These are phyloP conservation scores for Trametes cinnabarina DNA, from an alignment of 768 basidiomycete species.

Conservation along the genomic window DNA sequence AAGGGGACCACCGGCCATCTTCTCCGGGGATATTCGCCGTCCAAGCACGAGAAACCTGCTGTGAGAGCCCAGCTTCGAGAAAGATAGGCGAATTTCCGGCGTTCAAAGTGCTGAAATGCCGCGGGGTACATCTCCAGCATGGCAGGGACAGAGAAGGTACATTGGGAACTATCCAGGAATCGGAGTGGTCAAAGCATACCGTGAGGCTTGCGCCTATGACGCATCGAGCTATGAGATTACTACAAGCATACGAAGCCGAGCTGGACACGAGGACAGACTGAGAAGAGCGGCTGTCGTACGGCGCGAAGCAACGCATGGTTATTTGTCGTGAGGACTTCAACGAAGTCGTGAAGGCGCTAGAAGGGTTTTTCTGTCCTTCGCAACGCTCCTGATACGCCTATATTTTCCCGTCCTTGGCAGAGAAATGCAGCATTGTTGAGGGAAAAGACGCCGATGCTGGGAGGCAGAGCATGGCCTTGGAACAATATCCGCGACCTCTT, in stretches of 20 bases:
- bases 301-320: neutral
- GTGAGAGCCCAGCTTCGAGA: too few relatives aligned
- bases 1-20: too few relatives aligned
- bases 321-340: neutral
- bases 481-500: too few relatives aligned
- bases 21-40: too few relatives aligned
- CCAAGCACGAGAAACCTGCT: too few relatives aligned
- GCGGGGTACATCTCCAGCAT: neutral
- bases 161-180: neutral
- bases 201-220: neutral
- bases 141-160: neutral
- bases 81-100: too few relatives aligned
- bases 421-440: neutral
- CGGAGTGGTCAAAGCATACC: neutral
- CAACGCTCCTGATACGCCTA: slow-evolving; percentile 1
- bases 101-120: too few relatives aligned
- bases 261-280: neutral
- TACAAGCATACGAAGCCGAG: neutral
- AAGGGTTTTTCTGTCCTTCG: neutral
- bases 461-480: too few relatives aligned
- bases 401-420: neutral
- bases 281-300: neutral
- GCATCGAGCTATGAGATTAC: neutral
- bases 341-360: neutral
- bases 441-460: neutral